A percentile compares a stretch with the other conserved stretches of the same genome.
These are phyloP conservation scores for Carex kokanica DNA, from an alignment of 176 grass and related monocot species.

Conservation along the genomic window DNA sequence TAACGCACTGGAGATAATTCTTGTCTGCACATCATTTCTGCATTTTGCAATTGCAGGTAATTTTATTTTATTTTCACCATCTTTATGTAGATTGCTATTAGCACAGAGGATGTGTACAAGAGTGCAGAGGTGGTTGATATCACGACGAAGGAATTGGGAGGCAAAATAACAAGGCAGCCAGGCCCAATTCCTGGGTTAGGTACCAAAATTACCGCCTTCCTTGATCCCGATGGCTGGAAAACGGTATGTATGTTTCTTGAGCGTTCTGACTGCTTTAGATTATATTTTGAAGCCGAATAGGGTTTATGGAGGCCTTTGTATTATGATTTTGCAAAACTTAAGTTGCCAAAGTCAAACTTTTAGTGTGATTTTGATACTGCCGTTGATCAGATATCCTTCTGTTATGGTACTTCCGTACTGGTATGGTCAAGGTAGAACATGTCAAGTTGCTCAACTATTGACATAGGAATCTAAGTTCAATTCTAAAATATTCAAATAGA, in stretches of 20 bases:
- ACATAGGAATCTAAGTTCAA: neutral
- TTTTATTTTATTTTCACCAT: neutral
- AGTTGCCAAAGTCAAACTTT: neutral
- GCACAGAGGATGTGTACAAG: conserved; percentile 95
- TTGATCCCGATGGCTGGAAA: conserved; percentile 99
- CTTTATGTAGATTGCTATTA: conserved; percentile 70
- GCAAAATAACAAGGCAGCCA: conserved; percentile 79
- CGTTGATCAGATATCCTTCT: neutral
- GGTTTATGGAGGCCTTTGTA: neutral
- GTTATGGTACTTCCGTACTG: neutral
- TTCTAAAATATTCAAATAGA: neutral
- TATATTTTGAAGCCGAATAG: neutral
- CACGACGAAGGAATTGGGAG: conserved; percentile 72
- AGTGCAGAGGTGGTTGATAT: conserved; percentile 68
- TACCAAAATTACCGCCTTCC: conserved; percentile 89
- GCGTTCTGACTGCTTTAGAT: neutral
- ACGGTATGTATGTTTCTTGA: conserved; percentile 47
- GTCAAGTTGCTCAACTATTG: neutral
- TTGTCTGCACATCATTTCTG: conserved; percentile 1
- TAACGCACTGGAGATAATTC: neutral
- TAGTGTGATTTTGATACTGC: neutral
- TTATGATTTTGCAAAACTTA: neutral
- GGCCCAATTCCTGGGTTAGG: conserved; percentile 77
- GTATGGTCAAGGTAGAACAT: neutral
- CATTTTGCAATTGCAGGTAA: neutral